phyloP scores from a whole-genome alignment of 306 rosid species.

The Elaeagnus macrophylla region DNA sequence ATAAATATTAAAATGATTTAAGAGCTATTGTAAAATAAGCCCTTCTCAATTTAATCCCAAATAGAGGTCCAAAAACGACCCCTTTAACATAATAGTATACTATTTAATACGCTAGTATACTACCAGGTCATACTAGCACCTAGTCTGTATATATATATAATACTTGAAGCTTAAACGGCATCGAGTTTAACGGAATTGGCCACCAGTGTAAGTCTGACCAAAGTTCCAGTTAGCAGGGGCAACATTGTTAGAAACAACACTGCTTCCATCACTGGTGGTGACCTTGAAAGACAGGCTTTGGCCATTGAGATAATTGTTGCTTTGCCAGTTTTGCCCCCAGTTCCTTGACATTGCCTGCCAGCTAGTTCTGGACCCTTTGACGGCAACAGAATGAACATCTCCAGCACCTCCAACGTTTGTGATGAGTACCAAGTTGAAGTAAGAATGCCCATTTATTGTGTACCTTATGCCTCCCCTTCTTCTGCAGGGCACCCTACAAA shows the following conservation, averaged over 20 bases:
- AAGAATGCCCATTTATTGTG: constrained; percentile 91
- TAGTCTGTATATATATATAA: background rate
- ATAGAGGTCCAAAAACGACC: constrained; percentile 15
- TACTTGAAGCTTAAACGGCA: background rate
- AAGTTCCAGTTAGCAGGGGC: constrained; percentile 86
- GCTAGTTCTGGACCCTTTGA: constrained; percentile 74
- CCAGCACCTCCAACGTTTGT: constrained; percentile 99
- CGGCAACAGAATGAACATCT: constrained; percentile 63
- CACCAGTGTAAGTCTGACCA: constrained; percentile 87
- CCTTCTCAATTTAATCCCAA: constrained; percentile 34
- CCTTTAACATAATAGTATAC: constrained; percentile 41
- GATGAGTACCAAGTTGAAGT: constrained; percentile 82
- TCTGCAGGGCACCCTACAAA: constrained; percentile 67
- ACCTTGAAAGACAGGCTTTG: constrained; percentile 87
- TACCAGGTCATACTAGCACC: constrained; percentile 27
- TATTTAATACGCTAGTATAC: constrained; percentile 77
- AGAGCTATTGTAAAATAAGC: constrained; percentile 67
- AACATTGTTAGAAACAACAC: constrained; percentile 58
- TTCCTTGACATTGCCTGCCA: constrained; percentile 92
- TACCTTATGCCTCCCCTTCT: constrained; percentile 92
- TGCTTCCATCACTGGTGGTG: constrained; percentile 71
- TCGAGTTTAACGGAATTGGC: constrained; percentile 52
- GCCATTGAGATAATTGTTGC: constrained; percentile 81
- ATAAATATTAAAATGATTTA: constrained; percentile 19
- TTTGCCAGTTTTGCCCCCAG: constrained; percentile 99